These are phyloP conservation scores for Trebouxia sp. DNA, from an alignment of 139 green algal species.

Conservation along the genomic window DNA sequence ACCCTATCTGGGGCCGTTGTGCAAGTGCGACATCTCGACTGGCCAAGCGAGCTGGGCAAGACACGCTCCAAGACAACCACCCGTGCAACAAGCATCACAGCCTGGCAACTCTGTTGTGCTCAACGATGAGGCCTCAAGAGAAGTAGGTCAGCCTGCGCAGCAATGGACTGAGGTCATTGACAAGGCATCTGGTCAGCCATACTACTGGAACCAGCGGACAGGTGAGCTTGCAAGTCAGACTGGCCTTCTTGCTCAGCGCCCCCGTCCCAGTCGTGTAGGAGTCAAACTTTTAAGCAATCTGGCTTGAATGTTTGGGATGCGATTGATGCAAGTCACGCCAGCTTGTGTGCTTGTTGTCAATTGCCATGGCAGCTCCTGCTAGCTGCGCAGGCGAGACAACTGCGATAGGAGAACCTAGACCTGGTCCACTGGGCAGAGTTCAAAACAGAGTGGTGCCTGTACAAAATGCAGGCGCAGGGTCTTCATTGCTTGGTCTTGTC, in stretches of 20 bases:
- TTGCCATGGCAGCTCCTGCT: neutral
- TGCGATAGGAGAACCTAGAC: conserved; percentile 25
- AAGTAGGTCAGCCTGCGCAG: neutral
- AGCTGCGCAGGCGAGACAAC: conserved; percentile 28
- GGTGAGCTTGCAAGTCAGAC: neutral
- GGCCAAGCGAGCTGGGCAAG: neutral
- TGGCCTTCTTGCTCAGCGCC: neutral
- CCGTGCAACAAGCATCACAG: neutral
- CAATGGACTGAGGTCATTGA: conserved; percentile 13
- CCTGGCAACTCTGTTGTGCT: neutral
- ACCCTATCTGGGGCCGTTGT: neutral
- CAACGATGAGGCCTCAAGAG: neutral
- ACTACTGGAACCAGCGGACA: conserved; percentile 32
- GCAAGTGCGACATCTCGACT: neutral
- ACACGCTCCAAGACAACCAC: neutral
- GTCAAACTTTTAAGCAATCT: too few relatives aligned
- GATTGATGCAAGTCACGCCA: too few relatives aligned
- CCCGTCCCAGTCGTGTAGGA: too few relatives aligned
- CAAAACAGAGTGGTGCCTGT: conserved; percentile 1
- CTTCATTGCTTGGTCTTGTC: conserved; percentile 16
- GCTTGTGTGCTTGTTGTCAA: neutral
- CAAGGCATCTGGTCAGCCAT: conserved; percentile 7
- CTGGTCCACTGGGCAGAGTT: conserved; percentile 2
- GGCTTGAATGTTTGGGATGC: too few relatives aligned
- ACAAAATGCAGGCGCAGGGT: neutral